Evolutionary conservation across 345 rosid genomes (phyloP), one percentile per base, ranked within the genome.

Genomic region (Gossypium longicalyx): DNA sequence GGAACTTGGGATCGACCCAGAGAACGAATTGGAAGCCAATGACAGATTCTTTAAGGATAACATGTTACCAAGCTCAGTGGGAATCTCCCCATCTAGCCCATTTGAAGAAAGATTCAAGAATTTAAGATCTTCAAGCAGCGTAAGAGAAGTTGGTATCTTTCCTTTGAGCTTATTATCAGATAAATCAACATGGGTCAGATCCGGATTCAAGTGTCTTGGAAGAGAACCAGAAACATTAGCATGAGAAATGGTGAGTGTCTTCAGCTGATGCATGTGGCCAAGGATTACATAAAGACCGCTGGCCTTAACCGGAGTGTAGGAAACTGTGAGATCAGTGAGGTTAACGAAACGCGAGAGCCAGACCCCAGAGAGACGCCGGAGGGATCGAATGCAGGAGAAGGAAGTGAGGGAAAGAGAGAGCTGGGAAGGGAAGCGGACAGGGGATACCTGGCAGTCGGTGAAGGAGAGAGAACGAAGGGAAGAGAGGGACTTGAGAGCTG

Each of bases 1-100:
- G 2, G 99, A 87, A 60, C 82, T 91, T 8, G 99, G 98, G 72
- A 95, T 82, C n/a, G 91, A 64, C 64, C 99, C 99, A 9, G 98
- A 93, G 7, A 95, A 70, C 12, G 91, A 87, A 80, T 95, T 95
- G 10, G 97, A 90, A 44, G 87, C 77, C 72, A 95, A 81, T 65
- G 96, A 90, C 2, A 95, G 67, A 74, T 88, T 93, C 60, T 87
- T 91, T 27, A 95, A 78, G 2, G 87, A 80, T 29, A 91, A 86
- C 75, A 95, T 72, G 85, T 95, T 87, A 0, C 97, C 97, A 70
- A 91, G 73, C 71, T 75, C 79, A 17, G 71, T 38, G 53, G 99
- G 99, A 15, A 95, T 80, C 71, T 77, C 91, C 9, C 98, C 99
- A 27, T 85, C 68, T 38, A 95, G 81, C 2, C 81, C 71, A 58